Evolutionary conservation across 2,329 filamentous ascomycete genomes (phyloP).

Genomic region (Xylaria sp.): DNA sequence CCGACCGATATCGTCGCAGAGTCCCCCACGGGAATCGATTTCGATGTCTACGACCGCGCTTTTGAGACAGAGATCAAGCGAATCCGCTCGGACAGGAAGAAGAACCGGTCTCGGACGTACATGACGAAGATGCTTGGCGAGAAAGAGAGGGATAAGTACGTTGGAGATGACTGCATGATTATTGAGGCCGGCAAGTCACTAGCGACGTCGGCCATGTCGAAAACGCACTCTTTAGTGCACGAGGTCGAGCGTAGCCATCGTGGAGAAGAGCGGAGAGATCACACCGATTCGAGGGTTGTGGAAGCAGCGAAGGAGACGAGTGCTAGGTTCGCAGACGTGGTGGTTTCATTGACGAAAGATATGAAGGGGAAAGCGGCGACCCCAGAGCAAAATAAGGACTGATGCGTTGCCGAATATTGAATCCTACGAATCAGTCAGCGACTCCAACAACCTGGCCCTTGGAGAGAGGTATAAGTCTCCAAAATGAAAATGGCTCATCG

Average conservation of each 20-base stretch:
- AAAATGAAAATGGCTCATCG: background rate
- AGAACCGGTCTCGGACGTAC: slow-evolving; percentile 57
- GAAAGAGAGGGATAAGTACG: slow-evolving; percentile 54
- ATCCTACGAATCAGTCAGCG: background rate
- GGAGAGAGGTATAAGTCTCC: background rate
- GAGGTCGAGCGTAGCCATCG: slow-evolving; percentile 25
- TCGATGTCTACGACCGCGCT: slow-evolving; percentile 88
- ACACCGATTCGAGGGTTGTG: slow-evolving; percentile 30
- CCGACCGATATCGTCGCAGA: slow-evolving; percentile 73
- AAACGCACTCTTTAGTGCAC: slow-evolving; percentile 34
- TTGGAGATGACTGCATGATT: slow-evolving; percentile 53
- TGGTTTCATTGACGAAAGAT: slow-evolving; percentile 47
- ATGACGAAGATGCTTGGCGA: slow-evolving; percentile 62
- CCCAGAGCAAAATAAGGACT: slow-evolving; percentile 21
- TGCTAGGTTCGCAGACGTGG: slow-evolving; percentile 49
- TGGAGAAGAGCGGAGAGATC: slow-evolving; percentile 24
- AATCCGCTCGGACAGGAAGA: slow-evolving; percentile 53
- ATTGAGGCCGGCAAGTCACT: slow-evolving; percentile 50
- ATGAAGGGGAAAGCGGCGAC: slow-evolving; percentile 37
- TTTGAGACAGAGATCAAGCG: slow-evolving; percentile 82
- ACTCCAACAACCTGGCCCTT: background rate
- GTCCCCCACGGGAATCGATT: slow-evolving; percentile 84
- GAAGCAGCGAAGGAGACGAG: slow-evolving; percentile 42
- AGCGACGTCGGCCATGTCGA: slow-evolving; percentile 31
- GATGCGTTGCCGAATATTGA: background rate